These are phyloP conservation scores for Phaffia tasmanica DNA, from an alignment of 768 basidiomycete genomes.

Conservation along the genomic window DNA sequence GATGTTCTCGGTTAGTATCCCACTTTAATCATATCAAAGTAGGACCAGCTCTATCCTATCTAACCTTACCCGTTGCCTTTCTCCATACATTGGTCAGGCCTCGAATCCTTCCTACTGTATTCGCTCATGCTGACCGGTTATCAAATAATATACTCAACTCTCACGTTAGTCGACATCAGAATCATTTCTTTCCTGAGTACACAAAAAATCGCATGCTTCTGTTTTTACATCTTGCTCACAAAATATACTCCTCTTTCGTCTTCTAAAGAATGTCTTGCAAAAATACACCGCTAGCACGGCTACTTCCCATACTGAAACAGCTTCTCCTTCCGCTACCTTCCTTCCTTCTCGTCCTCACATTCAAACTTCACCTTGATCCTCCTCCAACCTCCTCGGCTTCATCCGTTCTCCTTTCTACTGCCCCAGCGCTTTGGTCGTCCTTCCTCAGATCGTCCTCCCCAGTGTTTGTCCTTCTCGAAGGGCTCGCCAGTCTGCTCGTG, in stretches of 20 bases:
- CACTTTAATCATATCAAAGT: too few relatives aligned
- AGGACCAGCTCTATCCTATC: too few relatives aligned
- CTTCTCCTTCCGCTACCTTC: background rate
- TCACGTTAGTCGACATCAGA: conserved; percentile 25
- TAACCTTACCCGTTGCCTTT: too few relatives aligned
- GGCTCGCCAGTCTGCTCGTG: conserved; percentile 69
- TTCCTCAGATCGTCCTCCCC: conserved; percentile 61
- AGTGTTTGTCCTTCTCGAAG: conserved; percentile 69
- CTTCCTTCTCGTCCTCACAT: conserved; percentile 28
- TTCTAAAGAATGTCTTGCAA: too few relatives aligned
- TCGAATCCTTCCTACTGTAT: conserved; percentile 38
- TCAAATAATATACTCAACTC: conserved; percentile 36
- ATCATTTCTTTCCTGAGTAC: background rate
- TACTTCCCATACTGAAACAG: too few relatives aligned
- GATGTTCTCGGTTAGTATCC: conserved; percentile 32
- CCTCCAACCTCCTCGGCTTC: conserved; percentile 19
- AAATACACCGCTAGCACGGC: too few relatives aligned
- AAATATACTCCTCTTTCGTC: too few relatives aligned
- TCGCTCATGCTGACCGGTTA: conserved; percentile 37
- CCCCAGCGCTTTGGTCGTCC: conserved; percentile 56
- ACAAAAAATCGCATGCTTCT: too few relatives aligned
- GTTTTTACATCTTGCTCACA: too few relatives aligned
- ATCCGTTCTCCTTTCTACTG: conserved; percentile 4
- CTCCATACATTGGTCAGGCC: too few relatives aligned
- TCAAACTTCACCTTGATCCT: conserved; percentile 34